Base-by-base conservation (phyloP, 1,139 yeast genomes). In the Pichia sp. region DNA sequence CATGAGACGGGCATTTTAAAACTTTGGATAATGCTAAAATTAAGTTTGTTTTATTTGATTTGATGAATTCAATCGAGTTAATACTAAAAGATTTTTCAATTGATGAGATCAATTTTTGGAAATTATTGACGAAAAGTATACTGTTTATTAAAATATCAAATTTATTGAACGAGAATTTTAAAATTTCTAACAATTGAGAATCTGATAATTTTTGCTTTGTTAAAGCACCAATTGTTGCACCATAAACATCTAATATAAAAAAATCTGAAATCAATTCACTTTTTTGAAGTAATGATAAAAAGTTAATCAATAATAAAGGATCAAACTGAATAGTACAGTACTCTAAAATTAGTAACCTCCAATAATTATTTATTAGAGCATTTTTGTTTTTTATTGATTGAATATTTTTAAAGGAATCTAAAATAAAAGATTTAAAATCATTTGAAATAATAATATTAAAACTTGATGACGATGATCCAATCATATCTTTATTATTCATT, bases 311-410 rank as follows among this genome's bases (percentile, higher is more conserved):
- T 24, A 42, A 29, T 9, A 38, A 27, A 10, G 52, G 37, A 34
- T 54, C 52, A 12, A 55, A 47, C 9, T 45, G 36, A 6, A 56
- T 49, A 9, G 53, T 37, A 6, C 58, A 52, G 48, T 61, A 52
- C 39, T 59, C 61, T 38, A 70, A 54, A 16, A 69, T 50, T 4
- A 63, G 47, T 29, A 71, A 51, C 51, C 72, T 63, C 76, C 75
- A 71, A 49, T 69, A 67, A 16, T 70, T 53, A 34, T 69, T 71
- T 22, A 62, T 48, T 20, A 68, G 48, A 20, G 56, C 57, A 16
- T 58, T 56, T 11, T 60, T 49, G 16, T 39, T 41, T 4, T 40
- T 40, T 11, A 61, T 47, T 11, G 40, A 44, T 7, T 41, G 36
- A 7, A 47, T 40, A 20, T 39, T 32, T 30, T 40, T 39, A 23